phyloP scores from a whole-genome alignment of 345 rosid genomes.

The Syzygium oleosum region DNA sequence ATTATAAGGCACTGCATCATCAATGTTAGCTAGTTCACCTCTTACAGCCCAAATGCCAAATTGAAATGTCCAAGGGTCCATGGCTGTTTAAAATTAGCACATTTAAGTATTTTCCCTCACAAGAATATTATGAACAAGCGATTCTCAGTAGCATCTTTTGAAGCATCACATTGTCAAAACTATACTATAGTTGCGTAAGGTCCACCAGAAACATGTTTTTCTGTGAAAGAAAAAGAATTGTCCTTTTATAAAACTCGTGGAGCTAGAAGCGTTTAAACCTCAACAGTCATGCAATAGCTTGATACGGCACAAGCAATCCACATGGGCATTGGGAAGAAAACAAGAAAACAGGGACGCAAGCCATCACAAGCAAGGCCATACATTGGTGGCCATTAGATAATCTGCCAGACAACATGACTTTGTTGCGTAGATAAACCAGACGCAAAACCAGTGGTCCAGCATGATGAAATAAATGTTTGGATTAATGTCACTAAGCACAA shows the following conservation, averaged over 20 bases:
- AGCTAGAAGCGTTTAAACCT: neutral
- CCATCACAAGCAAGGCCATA: neutral
- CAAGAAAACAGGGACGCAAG: neutral
- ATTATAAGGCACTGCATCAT: neutral
- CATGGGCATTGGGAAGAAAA: neutral
- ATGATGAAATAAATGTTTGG: neutral
- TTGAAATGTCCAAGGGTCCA: neutral
- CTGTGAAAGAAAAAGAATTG: neutral
- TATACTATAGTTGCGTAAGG: neutral
- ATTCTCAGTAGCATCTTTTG: neutral
- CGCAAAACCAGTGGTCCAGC: neutral
- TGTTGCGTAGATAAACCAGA: neutral
- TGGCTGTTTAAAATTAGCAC: neutral
- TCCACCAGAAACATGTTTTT: neutral
- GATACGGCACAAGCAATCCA: neutral
- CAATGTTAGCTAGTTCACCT: neutral
- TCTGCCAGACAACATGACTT: neutral
- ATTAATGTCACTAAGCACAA: neutral
- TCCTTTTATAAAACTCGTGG: neutral
- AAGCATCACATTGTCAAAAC: neutral
- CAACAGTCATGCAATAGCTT: neutral
- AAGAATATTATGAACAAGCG: neutral
- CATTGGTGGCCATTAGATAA: neutral
- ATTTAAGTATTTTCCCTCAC: neutral
- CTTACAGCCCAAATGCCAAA: neutral